These are phyloP conservation scores for Ceratocystiopsis minuta DNA, from an alignment of 2,329 filamentous ascomycete genomes.

Conservation along the genomic window DNA sequence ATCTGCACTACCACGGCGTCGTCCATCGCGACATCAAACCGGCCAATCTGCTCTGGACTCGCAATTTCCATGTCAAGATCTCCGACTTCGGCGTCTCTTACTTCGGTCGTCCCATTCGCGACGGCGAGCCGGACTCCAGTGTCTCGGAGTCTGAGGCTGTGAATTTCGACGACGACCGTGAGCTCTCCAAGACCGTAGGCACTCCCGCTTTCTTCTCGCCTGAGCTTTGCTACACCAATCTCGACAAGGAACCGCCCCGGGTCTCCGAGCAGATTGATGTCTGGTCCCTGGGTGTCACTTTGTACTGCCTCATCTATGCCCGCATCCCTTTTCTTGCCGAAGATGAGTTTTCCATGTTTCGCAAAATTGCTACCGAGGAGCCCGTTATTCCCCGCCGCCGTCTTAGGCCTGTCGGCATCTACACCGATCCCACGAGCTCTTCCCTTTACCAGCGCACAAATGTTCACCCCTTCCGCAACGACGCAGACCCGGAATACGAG, in stretches of 20 bases:
- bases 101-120: slow-evolving; percentile 71
- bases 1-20: slow-evolving; percentile 74
- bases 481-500: slow-evolving; percentile 70
- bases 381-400: slow-evolving; percentile 72
- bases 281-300: slow-evolving; percentile 89
- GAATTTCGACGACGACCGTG: slow-evolving; percentile 81
- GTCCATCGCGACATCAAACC: slow-evolving; percentile 76
- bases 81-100: slow-evolving; percentile 98
- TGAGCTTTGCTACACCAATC: slow-evolving; percentile 80
- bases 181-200: slow-evolving; percentile 94
- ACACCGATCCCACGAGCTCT: slow-evolving; percentile 34
- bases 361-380: slow-evolving; percentile 80
- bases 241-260: slow-evolving; percentile 49
- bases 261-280: slow-evolving; percentile 91
- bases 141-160: slow-evolving; percentile 65
- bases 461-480: slow-evolving; percentile 51
- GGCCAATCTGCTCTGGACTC: slow-evolving; percentile 79
- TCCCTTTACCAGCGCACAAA: slow-evolving; percentile 40
- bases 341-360: slow-evolving; percentile 83
- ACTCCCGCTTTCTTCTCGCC: slow-evolving; percentile 96
- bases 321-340: slow-evolving; percentile 85
- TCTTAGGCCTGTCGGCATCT: slow-evolving; percentile 54
- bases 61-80: slow-evolving; percentile 78
- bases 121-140: slow-evolving; percentile 61
- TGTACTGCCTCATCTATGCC: slow-evolving; percentile 89